Base-by-base conservation (phyloP, 805 yeast genomes). In the Suhomyces pyralidae region DNA sequence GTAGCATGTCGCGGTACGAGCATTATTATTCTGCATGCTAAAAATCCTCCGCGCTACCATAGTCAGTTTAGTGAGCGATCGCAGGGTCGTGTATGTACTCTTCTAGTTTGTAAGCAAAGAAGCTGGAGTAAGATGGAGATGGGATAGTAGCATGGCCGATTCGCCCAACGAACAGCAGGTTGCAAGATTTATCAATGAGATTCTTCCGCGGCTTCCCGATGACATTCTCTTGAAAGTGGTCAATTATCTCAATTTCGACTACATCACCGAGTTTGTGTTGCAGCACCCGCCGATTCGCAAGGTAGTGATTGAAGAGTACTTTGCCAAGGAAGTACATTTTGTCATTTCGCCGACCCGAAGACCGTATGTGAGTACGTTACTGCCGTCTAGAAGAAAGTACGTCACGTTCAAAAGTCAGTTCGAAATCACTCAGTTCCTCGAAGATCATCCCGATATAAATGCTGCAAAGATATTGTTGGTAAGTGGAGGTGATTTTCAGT, bases 351-450 rank as follows among this genome's bases (percentile, higher is more conserved):
- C 77, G 2, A 60, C 68, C 1, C 58, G 58, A 17, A 51, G 69
- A 10, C 70, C 68, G 2, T 56, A 54, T 32, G 50, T 45, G 20
- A 45, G 52, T 5, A n/a, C 53, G 3, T 17, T 52, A 12, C 51
- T 50, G 30, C 45, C 44, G 7, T 40, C 25, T 9, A 54, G 52
- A n/a, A 48, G 55, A 22, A 46, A 36, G 36, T 51, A 49, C 10
- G 34, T 53, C 20, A 50, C 53, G 19, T 60, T 73, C 22, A 54
- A 52, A 26, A 63, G 65, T 14, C 69, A 48, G 51, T 68, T 64
- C 19, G 71, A 69, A 46, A 68, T 71, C 48, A 68, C 62, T 40
- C 72, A 68, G 42, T 70, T 72, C 51, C 55, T 71, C n/a, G 46
- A 46, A 14, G 55, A 55, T n/a, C 64, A 69, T 49, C 64, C 61